These are phyloP conservation scores for Diutina rugosa DNA, from an alignment of 1,139 yeast species.

Conservation along the genomic window DNA sequence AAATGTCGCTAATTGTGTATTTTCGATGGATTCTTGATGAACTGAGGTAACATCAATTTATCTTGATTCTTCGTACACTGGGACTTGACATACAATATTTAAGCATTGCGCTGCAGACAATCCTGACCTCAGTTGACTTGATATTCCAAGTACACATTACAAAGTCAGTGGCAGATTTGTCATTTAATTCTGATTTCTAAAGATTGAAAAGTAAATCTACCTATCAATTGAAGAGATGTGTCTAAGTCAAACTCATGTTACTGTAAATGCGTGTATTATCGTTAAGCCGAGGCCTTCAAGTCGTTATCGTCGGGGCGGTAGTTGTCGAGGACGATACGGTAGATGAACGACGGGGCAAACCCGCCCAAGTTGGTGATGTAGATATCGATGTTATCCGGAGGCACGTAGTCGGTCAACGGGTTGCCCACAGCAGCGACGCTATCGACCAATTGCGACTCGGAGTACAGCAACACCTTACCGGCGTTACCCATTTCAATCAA, in stretches of 20 bases:
- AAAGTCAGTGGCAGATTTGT: too few relatives aligned
- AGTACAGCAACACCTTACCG: slow-evolving; percentile 65
- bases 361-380: slow-evolving; percentile 77
- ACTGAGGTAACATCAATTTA: too few relatives aligned
- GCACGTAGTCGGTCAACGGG: slow-evolving; percentile 84
- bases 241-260: not conserved
- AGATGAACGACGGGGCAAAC: slow-evolving; percentile 89
- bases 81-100: too few relatives aligned
- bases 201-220: too few relatives aligned
- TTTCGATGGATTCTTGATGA: too few relatives aligned
- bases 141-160: too few relatives aligned
- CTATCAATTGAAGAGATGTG: not conserved
- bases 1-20: too few relatives aligned
- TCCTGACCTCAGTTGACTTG: too few relatives aligned
- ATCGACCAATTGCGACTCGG: slow-evolving; percentile 50
- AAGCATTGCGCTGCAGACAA: too few relatives aligned
- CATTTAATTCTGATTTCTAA: too few relatives aligned
- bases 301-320: slow-evolving; percentile 68
- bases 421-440: slow-evolving; percentile 72
- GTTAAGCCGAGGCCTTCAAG: not conserved
- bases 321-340: slow-evolving; percentile 89
- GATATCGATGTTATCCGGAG: slow-evolving; percentile 90
- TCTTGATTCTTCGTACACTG: too few relatives aligned
- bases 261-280: not conserved
- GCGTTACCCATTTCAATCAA: slow-evolving; percentile 91